A percentile compares a stretch with the other conserved stretches of the same genome.
phyloP scores from a whole-genome alignment of 352 stramenopile species.

The Globisporangium ultimum region DNA sequence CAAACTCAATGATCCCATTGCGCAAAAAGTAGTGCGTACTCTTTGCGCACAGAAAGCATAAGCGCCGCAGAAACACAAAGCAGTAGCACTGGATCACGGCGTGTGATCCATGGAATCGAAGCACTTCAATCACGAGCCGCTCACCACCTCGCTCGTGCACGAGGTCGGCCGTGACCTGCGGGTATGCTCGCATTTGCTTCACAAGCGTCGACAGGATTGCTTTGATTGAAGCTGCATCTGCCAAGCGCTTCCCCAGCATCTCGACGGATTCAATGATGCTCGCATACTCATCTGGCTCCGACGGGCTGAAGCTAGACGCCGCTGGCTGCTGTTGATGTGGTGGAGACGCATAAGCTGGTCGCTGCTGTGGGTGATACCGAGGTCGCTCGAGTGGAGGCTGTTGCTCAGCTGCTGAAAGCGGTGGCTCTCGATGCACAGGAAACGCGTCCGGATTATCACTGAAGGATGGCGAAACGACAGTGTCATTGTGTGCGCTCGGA shows the following conservation, averaged over 20 bases:
- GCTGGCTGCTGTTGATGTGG: constrained; percentile 1
- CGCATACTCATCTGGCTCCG: constrained; percentile 33
- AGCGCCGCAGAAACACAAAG: constrained; percentile 64
- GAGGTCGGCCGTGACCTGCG: constrained; percentile 58
- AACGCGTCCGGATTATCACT: background rate
- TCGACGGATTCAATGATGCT: constrained; percentile 45
- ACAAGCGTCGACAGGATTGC: constrained; percentile 62
- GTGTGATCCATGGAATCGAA: constrained; percentile 55
- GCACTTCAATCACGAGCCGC: constrained; percentile 44
- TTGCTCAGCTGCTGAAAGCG: background rate
- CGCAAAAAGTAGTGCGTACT: constrained; percentile 55
- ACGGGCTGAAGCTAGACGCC: background rate
- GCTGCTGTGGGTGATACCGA: constrained; percentile 9
- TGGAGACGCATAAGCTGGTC: background rate
- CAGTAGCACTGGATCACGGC: constrained; percentile 81
- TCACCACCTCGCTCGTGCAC: constrained; percentile 48
- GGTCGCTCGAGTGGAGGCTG: constrained; percentile 9
- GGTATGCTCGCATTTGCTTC: constrained; percentile 76
- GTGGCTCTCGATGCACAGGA: background rate
- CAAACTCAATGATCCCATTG: constrained; percentile 46
- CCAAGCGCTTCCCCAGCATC: constrained; percentile 34
- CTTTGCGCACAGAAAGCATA: constrained; percentile 70
- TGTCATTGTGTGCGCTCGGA: background rate
- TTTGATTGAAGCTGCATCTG: constrained; percentile 50
- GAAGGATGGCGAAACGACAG: background rate